Evolutionary conservation across 2,329 filamentous ascomycete species (phyloP).

Genomic region (Helminthosporium solani): DNA sequence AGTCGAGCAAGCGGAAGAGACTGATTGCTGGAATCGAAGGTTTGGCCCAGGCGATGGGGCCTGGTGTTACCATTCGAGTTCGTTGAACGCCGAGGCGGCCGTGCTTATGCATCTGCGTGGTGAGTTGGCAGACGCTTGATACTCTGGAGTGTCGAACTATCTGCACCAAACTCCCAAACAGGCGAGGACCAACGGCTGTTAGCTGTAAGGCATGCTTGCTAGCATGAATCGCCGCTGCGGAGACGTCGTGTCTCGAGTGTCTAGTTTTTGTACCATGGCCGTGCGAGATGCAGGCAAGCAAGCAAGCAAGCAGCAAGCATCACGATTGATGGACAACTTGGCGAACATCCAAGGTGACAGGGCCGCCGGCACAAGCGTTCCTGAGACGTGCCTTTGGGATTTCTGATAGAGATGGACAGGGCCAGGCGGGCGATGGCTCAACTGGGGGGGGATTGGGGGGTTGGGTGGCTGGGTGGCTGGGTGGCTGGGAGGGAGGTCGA

Average conservation of each 20-base stretch:
- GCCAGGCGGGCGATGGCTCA: not conserved
- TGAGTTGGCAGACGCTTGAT: slow-evolving; percentile 43
- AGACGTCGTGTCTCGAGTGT: slow-evolving; percentile 26
- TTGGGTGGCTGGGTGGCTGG: too few species aligned
- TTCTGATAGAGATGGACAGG: not conserved
- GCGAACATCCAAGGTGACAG: slow-evolving; percentile 16
- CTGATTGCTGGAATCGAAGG: slow-evolving; percentile 41
- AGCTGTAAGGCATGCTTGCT: slow-evolving; percentile 32
- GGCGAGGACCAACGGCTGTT: slow-evolving; percentile 42
- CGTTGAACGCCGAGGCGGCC: slow-evolving; percentile 30
- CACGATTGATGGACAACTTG: slow-evolving; percentile 23
- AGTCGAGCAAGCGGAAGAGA: slow-evolving; percentile 20
- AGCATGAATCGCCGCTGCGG: slow-evolving; percentile 37
- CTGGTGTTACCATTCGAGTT: slow-evolving; percentile 39
- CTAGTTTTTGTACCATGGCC: slow-evolving; percentile 15
- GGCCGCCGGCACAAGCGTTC: slow-evolving; percentile 24
- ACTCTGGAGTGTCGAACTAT: slow-evolving; percentile 35
- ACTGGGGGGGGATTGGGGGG: too few species aligned
- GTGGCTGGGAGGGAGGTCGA: too few species aligned
- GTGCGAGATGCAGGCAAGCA: slow-evolving; percentile 14
- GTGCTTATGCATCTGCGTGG: slow-evolving; percentile 39
- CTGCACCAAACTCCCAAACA: slow-evolving; percentile 36
- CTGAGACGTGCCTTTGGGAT: slow-evolving; percentile 14
- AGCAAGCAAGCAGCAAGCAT: too few species aligned
- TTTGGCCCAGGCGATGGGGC: slow-evolving; percentile 35